Base-by-base conservation (phyloP, 2,329 filamentous ascomycete genomes). In the Neofusicoccum ribis region DNA sequence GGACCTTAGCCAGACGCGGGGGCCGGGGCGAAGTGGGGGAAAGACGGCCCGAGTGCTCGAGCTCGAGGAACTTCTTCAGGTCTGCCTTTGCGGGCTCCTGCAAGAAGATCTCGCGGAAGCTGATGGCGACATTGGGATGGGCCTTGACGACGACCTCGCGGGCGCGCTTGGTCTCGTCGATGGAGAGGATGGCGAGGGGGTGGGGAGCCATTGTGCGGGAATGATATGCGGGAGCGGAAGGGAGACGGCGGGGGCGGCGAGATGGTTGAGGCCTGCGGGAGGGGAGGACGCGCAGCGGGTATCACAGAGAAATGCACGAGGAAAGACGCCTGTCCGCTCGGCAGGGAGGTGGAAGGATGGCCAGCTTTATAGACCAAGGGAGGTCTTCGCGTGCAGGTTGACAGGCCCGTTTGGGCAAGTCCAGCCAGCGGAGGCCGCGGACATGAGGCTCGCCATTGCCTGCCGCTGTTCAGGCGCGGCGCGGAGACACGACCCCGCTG, bases 121-220 rank as follows among this genome's bases (percentile, higher is more conserved):
- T 73, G 60, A 82, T 71, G 15, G 79, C 71, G 11, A 69, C 69
- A 56, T 75, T 72, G 41, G 73, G 72, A 60, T 80, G 76, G 3
- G 73, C 69, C 36, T 79, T 77, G 39, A 81, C 76, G 66, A 87
- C 79, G 49, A 85, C 74, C 68, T 83, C 82, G 47, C 80, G 78
- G 46, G 85, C 82, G 20, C 75, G 72, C 64, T 79, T 77, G 20
- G 86, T 86, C 74, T 88, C 86, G 44, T 84, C 79, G 70, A 84
- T 74, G 56, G 79, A 83, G 65, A 88, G 81, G 69, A 80, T 84
- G 71, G 85, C 84, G 76, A 87, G 79, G 15, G 85, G 85, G 69
- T 85, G 83, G 43, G 76, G 77, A 67, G 76, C 71, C 76, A 78
- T 78, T 20, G 43, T 37, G 65, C 4, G 7, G 12, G 37, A 58